Evolutionary conservation across 1,284 basidiomycete genomes (phyloP).

Genomic region (Limonomyces culmigenus): DNA sequence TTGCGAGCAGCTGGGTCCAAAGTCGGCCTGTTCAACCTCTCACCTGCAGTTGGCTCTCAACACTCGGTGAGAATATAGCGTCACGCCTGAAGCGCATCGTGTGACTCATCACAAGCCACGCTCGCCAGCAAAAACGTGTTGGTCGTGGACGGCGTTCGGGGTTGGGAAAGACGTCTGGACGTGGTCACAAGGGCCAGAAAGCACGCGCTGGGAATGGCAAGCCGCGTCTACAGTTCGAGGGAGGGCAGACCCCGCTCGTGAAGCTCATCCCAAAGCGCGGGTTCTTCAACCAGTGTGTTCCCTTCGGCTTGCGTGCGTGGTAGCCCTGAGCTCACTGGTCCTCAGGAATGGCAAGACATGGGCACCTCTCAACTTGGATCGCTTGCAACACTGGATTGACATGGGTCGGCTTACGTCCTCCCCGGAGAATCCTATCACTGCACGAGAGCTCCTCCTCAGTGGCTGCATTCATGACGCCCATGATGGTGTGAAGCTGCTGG

Average conservation of each 20-base stretch:
- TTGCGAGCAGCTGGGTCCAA: conserved; percentile 8
- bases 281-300: conserved; percentile 77
- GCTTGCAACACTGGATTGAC: conserved; percentile 85
- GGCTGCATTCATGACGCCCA: conserved; percentile 81
- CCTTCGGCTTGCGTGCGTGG: conserved; percentile 3
- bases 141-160: conserved; percentile 88
- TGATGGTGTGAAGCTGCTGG: conserved; percentile 85
- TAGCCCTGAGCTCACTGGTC: conserved; percentile 2
- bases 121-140: conserved; percentile 71
- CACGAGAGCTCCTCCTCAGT: conserved; percentile 68
- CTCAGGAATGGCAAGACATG: conserved; percentile 54
- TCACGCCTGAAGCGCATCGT: conserved; percentile 2
- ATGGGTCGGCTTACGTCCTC: conserved; percentile 67
- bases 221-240: conserved; percentile 76
- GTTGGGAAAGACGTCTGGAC: conserved; percentile 81
- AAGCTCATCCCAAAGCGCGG: conserved; percentile 88
- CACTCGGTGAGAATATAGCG: conserved; percentile 28
- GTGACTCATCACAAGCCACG: conserved; percentile 1
- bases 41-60: conserved; percentile 41
- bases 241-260: conserved; percentile 92
- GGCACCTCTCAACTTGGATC: conserved; percentile 76
- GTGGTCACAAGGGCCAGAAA: conserved; percentile 94
- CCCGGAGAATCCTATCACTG: conserved; percentile 76
- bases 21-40: conserved; percentile 37
- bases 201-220: conserved; percentile 85